Conservation (phyloP, 208 protist genomes). For the Acanthamoeba castellanii region DNA sequence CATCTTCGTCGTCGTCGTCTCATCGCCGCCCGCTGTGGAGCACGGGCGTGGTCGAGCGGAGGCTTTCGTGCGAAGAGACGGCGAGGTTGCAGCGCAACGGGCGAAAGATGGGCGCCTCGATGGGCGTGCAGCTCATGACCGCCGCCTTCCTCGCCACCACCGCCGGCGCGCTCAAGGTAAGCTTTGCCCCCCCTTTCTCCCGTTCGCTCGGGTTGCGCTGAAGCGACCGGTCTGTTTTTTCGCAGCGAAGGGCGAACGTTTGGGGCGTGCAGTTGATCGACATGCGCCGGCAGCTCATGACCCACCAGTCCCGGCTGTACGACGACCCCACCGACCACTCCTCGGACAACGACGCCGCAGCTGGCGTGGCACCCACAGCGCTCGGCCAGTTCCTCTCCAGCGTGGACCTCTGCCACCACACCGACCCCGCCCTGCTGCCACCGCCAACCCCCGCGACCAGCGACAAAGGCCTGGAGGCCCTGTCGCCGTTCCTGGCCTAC, state of each 20-base stretch:
- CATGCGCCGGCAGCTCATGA: neutral
- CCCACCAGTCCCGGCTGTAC: neutral
- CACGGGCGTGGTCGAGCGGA: neutral
- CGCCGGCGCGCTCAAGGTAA: neutral
- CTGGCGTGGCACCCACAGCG: neutral
- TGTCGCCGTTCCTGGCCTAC: neutral
- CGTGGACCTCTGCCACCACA: neutral
- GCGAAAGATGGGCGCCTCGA: neutral
- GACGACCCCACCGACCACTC: neutral
- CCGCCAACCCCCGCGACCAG: neutral
- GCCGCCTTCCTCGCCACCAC: constrained; percentile 34
- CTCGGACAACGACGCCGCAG: neutral
- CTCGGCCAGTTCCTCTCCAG: neutral
- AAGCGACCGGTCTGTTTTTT: neutral
- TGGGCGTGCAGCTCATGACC: constrained; percentile 1
- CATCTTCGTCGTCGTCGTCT: neutral
- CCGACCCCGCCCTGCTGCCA: neutral
- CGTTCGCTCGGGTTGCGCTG: neutral
- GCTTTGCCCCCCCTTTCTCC: neutral
- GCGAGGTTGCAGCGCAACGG: neutral
- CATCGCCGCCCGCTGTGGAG: neutral
- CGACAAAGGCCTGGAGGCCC: neutral
- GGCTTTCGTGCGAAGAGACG: neutral
- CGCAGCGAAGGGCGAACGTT: constrained; percentile 1
- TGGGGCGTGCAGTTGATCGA: neutral